Percentiles rank a stretch among this genome's conserved stretches.
These are phyloP conservation scores for Neofusicoccum parvum DNA, from an alignment of 2,329 filamentous ascomycete genomes.

Conservation along the genomic window DNA sequence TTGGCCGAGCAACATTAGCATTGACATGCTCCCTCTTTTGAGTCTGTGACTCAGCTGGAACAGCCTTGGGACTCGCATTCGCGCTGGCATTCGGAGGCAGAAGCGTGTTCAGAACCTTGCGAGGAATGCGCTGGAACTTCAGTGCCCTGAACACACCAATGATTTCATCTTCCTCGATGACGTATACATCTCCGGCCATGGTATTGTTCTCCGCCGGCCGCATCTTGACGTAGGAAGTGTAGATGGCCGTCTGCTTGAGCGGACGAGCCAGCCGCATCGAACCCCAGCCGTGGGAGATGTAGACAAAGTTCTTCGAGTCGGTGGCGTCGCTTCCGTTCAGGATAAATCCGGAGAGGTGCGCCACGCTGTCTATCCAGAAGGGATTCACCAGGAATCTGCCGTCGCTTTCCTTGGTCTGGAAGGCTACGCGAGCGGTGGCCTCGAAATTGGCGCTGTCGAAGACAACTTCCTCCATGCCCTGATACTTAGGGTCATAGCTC, in stretches of 20 bases:
- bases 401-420: background rate
- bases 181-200: conserved; percentile 44
- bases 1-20: too few relatives aligned
- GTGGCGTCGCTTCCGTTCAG: conserved; percentile 28
- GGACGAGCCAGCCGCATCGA: conserved; percentile 29
- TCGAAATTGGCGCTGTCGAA: conserved; percentile 39
- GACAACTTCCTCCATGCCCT: conserved; percentile 41
- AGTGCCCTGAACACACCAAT: conserved; percentile 37
- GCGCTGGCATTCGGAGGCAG: conserved; percentile 18
- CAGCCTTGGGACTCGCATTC: background rate
- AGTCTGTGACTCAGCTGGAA: conserved; percentile 8
- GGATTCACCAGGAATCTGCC: conserved; percentile 23
- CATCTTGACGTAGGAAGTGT: conserved; percentile 32
- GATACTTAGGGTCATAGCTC: conserved; percentile 37
- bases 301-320: conserved; percentile 27
- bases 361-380: conserved; percentile 31
- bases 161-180: conserved; percentile 34
- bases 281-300: conserved; percentile 29
- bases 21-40: background rate
- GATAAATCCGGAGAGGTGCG: conserved; percentile 30
- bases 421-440: conserved; percentile 29
- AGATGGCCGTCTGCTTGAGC: conserved; percentile 23
- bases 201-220: conserved; percentile 28
- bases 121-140: conserved; percentile 29
- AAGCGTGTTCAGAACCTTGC: background rate